A percentile compares a stretch with the other conserved stretches of the same genome.
These are phyloP conservation scores for Entonaema liquescens DNA, from an alignment of 495 filamentous ascomycete genomes.

Conservation along the genomic window DNA sequence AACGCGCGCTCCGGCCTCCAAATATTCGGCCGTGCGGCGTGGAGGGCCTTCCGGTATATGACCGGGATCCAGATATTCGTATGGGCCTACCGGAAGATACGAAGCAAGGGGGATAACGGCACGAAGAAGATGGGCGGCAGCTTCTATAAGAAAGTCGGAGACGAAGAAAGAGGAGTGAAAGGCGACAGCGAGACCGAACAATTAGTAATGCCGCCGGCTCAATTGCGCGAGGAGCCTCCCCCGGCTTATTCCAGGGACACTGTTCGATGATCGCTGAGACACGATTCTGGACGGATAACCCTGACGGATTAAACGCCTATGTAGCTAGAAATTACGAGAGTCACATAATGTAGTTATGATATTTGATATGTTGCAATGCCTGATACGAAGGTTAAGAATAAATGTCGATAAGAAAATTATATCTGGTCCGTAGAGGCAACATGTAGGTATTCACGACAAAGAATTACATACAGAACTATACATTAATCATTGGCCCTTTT, in stretches of 20 bases:
- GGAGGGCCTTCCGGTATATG: constrained; percentile 24
- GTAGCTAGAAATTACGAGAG: not conserved
- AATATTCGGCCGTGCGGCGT: constrained; percentile 4
- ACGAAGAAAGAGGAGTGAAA: constrained; percentile 17
- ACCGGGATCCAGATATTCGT: constrained; percentile 20
- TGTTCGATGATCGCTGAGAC: no score
- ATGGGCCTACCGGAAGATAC: constrained; percentile 20
- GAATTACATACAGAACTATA: constrained; percentile 48
- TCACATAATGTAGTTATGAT: not conserved
- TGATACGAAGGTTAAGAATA: not conserved
- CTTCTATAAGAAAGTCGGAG: constrained; percentile 23
- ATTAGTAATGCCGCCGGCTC: not conserved
- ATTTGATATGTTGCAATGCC: not conserved
- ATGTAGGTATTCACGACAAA: constrained; percentile 41
- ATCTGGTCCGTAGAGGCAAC: constrained; percentile 12
- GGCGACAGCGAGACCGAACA: not conserved
- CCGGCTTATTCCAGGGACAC: not conserved
- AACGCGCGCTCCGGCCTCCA: not conserved
- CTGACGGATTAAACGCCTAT: not conserved
- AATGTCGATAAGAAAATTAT: constrained; percentile 9
- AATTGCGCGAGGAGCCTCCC: not conserved
- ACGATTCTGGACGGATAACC: not conserved
- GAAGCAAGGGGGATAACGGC: not conserved
- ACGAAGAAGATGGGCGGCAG: constrained; percentile 29
- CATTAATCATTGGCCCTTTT: constrained; percentile 43